Evolutionary conservation across 768 basidiomycete genomes (phyloP).

Genomic region (Xerocomellus intermedius): DNA sequence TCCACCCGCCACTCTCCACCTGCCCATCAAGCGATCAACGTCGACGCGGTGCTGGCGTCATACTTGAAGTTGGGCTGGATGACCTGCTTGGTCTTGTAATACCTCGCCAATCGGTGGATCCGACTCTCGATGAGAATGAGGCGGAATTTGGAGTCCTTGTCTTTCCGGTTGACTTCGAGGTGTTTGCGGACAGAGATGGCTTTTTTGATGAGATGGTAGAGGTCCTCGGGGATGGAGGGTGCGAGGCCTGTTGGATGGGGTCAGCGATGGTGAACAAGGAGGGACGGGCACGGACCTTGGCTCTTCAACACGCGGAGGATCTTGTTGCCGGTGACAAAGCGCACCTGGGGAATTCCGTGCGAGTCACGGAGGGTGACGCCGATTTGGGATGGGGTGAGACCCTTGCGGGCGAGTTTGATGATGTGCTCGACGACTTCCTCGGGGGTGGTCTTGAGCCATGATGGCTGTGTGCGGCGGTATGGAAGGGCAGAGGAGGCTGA

Average conservation of each 20-base stretch:
- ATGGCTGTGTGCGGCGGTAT: slow-evolving; percentile 90
- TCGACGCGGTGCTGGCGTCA: slow-evolving; percentile 93
- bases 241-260: slow-evolving; percentile 67
- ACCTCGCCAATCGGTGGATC: slow-evolving; percentile 96
- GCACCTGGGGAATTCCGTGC: slow-evolving; percentile 97
- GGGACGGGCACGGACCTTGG: slow-evolving; percentile 61
- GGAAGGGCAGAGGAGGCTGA: slow-evolving; percentile 87
- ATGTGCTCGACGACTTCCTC: slow-evolving; percentile 97
- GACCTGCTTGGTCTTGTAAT: slow-evolving; percentile 99
- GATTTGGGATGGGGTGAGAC: slow-evolving; percentile 96
- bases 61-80: slow-evolving; percentile 98
- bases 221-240: slow-evolving; percentile 97
- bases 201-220: slow-evolving; percentile 99
- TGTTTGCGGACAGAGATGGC: slow-evolving; percentile 99
- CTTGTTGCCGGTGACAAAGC: slow-evolving; percentile 98
- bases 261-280: neutral
- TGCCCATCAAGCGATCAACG: slow-evolving; percentile 67
- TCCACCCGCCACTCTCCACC: neutral
- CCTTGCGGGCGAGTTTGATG: slow-evolving; percentile 95
- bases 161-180: slow-evolving; percentile 95
- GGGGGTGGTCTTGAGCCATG: slow-evolving; percentile 95
- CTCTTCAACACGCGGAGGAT: slow-evolving; percentile 97
- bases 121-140: slow-evolving; percentile 99
- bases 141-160: slow-evolving; percentile 97
- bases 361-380: slow-evolving; percentile 98